Conservation (phyloP, 2,329 filamentous ascomycete genomes). For the Salinomyces thailandicus region DNA sequence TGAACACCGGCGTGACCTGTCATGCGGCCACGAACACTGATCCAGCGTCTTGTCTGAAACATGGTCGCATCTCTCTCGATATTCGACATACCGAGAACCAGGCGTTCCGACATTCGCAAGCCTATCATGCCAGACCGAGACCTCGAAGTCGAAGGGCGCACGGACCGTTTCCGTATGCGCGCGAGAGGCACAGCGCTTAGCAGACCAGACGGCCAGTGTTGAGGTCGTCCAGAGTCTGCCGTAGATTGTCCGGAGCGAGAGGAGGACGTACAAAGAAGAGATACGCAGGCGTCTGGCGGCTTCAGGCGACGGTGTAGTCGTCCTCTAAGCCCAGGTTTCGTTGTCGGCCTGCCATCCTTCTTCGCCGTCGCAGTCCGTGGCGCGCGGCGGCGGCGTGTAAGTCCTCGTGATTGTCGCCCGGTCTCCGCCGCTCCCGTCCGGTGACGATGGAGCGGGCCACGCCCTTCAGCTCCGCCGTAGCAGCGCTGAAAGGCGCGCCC, state of each 20-base stretch:
- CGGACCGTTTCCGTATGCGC: conserved; percentile 1
- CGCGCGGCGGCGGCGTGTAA: conserved; percentile 3
- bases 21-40: conserved; percentile 19
- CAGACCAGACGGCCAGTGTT: too few species aligned
- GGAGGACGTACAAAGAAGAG: conserved; percentile 6
- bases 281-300: conserved; percentile 4
- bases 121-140: conserved; percentile 33
- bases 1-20: conserved; percentile 20
- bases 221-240: conserved; percentile 5
- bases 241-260: conserved; percentile 5
- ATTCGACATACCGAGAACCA: conserved; percentile 10
- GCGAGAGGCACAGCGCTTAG: conserved; percentile 11
- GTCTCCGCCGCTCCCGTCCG: neutral
- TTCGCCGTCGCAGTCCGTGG: conserved; percentile 3
- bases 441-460: conserved; percentile 8
- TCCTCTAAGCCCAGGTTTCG: neutral
- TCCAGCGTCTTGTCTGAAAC: conserved; percentile 23
- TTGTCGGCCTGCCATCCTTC: conserved; percentile 1
- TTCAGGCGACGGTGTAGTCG: neutral
- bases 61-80: conserved; percentile 24
- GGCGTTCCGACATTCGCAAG: conserved; percentile 31
- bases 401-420: conserved; percentile 1
- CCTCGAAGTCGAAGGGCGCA: conserved; percentile 3
- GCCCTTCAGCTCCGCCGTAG: conserved; percentile 7
- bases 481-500: conserved; percentile 7